Evolutionary conservation across 1,284 basidiomycete genomes (phyloP).

Genomic region (Ganoderma sp.): DNA sequence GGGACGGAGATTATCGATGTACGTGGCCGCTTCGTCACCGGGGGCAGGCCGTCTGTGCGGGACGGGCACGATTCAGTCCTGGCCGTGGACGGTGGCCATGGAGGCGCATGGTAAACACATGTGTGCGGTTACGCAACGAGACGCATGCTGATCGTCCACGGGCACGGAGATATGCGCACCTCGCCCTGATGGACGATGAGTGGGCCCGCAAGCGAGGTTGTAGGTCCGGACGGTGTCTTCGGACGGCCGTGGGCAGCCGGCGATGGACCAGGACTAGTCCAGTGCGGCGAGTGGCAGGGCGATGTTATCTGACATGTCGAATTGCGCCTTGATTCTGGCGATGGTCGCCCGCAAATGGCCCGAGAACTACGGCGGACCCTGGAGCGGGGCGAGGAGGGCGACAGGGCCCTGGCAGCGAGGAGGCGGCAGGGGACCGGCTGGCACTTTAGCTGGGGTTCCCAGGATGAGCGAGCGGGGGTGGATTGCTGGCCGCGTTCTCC

Average conservation of each 20-base stretch:
- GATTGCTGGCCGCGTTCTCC: slow-evolving; percentile 18
- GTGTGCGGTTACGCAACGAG: slow-evolving; percentile 20
- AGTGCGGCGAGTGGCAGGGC: background rate
- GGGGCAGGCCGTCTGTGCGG: background rate
- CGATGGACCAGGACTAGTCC: background rate
- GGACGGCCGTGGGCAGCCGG: background rate
- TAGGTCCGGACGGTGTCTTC: slow-evolving; percentile 11
- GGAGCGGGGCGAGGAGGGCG: slow-evolving; percentile 5
- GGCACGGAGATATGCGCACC: slow-evolving; percentile 32
- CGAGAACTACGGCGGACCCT: slow-evolving; percentile 6
- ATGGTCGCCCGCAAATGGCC: background rate
- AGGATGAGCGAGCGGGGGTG: slow-evolving; percentile 1
- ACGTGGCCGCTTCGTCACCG: background rate
- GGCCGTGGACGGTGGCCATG: slow-evolving; percentile 2
- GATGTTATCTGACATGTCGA: slow-evolving; percentile 10
- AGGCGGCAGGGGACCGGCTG: background rate
- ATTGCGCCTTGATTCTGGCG: background rate
- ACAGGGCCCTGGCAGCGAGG: background rate
- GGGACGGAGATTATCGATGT: slow-evolving; percentile 29
- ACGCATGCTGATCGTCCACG: slow-evolving; percentile 26
- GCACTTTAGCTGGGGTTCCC: background rate
- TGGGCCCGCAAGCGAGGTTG: background rate
- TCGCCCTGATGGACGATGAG: background rate
- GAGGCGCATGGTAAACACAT: slow-evolving; percentile 28
- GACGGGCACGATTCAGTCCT: background rate